These are phyloP conservation scores for Boletus huronensis DNA, from an alignment of 768 basidiomycete species.

Conservation along the genomic window DNA sequence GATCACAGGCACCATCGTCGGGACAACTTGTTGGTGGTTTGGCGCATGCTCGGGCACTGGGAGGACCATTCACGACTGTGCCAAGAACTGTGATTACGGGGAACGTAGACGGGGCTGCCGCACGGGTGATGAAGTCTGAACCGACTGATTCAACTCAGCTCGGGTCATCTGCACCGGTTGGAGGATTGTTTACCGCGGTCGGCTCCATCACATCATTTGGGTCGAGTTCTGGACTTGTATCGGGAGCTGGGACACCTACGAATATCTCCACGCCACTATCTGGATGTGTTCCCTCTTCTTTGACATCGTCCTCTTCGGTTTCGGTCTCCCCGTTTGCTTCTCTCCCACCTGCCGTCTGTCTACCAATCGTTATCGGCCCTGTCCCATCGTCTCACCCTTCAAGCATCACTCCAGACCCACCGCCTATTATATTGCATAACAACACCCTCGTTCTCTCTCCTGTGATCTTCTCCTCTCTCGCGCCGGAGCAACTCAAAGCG, in stretches of 20 bases:
- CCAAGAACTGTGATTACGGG: background rate
- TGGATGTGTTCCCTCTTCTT: conserved; percentile 6
- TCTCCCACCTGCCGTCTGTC: conserved; percentile 46
- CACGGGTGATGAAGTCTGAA: conserved; percentile 7
- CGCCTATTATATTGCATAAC: conserved; percentile 78
- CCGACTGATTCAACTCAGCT: conserved; percentile 2
- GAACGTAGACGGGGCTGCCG: background rate
- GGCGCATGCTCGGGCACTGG: background rate
- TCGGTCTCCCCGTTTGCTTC: conserved; percentile 27
- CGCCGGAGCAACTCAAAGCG: conserved; percentile 66
- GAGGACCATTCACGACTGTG: conserved; percentile 3
- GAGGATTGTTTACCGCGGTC: background rate
- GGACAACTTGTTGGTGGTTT: conserved; percentile 6
- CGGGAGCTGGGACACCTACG: conserved; percentile 4
- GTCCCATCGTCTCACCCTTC: conserved; percentile 62
- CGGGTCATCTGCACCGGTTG: background rate
- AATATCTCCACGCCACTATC: conserved; percentile 20
- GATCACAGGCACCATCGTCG: background rate
- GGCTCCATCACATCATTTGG: background rate
- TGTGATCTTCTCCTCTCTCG: conserved; percentile 74
- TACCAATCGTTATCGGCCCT: conserved; percentile 76
- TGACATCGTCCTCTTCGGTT: conserved; percentile 1
- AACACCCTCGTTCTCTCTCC: conserved; percentile 84
- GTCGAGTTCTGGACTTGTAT: conserved; percentile 3
- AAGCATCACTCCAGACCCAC: conserved; percentile 40